phyloP scores from a whole-genome alignment of 768 basidiomycete genomes.

The Dioszegia hungarica region DNA sequence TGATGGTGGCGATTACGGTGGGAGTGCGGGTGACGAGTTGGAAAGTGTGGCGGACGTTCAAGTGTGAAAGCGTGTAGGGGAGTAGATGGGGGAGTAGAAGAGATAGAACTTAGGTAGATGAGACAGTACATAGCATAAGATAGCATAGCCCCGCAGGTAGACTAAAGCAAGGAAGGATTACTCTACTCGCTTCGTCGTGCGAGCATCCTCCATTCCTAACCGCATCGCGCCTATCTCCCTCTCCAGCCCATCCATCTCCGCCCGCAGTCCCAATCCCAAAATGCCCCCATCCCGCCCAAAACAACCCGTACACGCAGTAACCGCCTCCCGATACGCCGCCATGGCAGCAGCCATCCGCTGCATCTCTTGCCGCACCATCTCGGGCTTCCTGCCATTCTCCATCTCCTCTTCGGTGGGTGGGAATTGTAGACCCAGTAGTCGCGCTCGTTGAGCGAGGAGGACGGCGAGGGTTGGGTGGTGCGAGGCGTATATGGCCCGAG shows the following conservation, averaged over 20 bases:
- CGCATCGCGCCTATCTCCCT: slow-evolving; percentile 53
- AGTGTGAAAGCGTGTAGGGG: slow-evolving; percentile 29
- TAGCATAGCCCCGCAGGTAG: too few relatives aligned
- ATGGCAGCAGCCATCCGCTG: slow-evolving; percentile 20
- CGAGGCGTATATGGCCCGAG: slow-evolving; percentile 55
- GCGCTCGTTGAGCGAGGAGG: slow-evolving; percentile 72
- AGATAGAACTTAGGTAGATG: too few relatives aligned
- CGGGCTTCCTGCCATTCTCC: slow-evolving; percentile 24
- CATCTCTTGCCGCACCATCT: slow-evolving; percentile 53
- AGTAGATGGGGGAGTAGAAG: too few relatives aligned
- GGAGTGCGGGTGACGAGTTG: slow-evolving; percentile 50
- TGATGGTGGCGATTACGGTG: slow-evolving; percentile 61
- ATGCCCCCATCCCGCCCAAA: slow-evolving; percentile 70
- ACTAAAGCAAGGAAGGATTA: too few relatives aligned
- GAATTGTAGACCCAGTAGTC: slow-evolving; percentile 52
- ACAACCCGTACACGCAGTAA: slow-evolving; percentile 61
- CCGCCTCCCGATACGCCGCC: slow-evolving; percentile 61
- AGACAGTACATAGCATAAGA: too few relatives aligned
- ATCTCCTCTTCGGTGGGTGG: not conserved
- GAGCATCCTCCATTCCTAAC: not conserved
- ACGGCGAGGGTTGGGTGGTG: slow-evolving; percentile 77
- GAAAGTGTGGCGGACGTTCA: slow-evolving; percentile 48
- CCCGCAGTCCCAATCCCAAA: slow-evolving; percentile 62
- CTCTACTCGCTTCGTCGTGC: too few relatives aligned
- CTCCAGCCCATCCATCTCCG: slow-evolving; percentile 60